Evolutionary conservation across 2,329 filamentous ascomycete species (phyloP).

Genomic region (Leptoxyphium fumago): DNA sequence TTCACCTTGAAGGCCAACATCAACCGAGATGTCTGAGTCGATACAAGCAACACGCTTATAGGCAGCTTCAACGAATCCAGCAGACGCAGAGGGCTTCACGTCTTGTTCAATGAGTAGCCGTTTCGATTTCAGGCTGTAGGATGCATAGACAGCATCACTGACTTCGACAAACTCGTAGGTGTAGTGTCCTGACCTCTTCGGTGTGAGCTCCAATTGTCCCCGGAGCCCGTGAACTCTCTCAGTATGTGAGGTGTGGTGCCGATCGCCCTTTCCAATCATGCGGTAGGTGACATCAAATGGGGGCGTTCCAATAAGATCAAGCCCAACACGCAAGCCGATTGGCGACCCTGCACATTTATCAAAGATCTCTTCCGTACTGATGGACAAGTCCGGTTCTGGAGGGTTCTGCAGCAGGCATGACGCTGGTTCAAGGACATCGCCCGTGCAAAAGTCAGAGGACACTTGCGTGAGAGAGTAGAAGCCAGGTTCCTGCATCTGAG

Average conservation of each 20-base stretch:
- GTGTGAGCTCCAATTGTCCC: conserved; percentile 72
- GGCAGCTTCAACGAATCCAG: conserved; percentile 46
- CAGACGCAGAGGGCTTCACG: conserved; percentile 83
- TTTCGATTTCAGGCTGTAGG: conserved; percentile 45
- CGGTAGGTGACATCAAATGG: conserved; percentile 77
- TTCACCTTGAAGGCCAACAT: conserved; percentile 65
- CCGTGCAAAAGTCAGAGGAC: conserved; percentile 65
- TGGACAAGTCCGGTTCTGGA: conserved; percentile 62
- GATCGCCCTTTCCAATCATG: conserved; percentile 46
- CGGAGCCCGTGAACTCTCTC: conserved; percentile 55
- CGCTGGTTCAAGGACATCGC: conserved; percentile 82
- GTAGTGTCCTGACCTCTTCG: conserved; percentile 68
- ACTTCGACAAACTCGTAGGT: conserved; percentile 73
- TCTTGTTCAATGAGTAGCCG: conserved; percentile 62
- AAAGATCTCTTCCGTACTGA: conserved; percentile 67
- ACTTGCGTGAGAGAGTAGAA: conserved; percentile 76
- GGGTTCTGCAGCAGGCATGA: conserved; percentile 90
- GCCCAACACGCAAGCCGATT: conserved; percentile 73
- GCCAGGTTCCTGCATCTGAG: conserved; percentile 60
- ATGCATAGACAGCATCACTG: conserved; percentile 66
- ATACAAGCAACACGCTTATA: conserved; percentile 58
- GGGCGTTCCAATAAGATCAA: conserved; percentile 83
- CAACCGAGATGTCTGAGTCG: conserved; percentile 61
- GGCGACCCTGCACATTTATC: conserved; percentile 93
- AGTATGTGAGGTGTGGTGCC: conserved; percentile 31